phyloP scores from a whole-genome alignment of 805 yeast species.

The Clavispora santaluciae region DNA sequence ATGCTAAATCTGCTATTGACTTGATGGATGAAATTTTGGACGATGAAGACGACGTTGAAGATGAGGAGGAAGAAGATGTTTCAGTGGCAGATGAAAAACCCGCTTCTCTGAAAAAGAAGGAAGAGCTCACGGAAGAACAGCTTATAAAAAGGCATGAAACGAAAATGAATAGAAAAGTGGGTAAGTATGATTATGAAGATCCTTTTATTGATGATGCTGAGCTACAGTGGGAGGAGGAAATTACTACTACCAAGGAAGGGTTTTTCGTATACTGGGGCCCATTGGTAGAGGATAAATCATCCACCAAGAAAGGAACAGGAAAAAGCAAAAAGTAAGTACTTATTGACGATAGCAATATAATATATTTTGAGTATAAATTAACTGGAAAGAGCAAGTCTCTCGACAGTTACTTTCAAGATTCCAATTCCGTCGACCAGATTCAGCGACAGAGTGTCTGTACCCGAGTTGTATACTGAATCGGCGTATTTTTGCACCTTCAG shows the following conservation, averaged over 20 bases:
- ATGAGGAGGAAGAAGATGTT: conserved; percentile 35
- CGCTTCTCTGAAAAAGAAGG: conserved; percentile 17
- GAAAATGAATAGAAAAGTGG: conserved; percentile 66
- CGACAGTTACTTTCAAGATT: conserved; percentile 30
- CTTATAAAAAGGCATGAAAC: conserved; percentile 42
- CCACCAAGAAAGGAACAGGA: conserved; percentile 21
- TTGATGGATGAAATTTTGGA: conserved; percentile 46
- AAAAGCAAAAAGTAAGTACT: conserved; percentile 21
- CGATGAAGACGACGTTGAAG: conserved; percentile 45
- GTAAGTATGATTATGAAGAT: conserved; percentile 87
- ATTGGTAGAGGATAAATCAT: conserved; percentile 50
- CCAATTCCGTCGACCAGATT: conserved; percentile 29
- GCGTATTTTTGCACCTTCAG: conserved; percentile 13
- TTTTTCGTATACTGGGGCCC: conserved; percentile 96
- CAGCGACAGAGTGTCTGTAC: conserved; percentile 12
- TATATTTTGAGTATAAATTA: background rate
- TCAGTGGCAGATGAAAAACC: conserved; percentile 11
- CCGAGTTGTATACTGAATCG: conserved; percentile 14
- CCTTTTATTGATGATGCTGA: conserved; percentile 97
- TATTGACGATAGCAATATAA: background rate
- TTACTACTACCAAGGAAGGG: conserved; percentile 90
- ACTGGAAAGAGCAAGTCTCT: conserved; percentile 24
- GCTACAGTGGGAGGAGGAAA: conserved; percentile 85
- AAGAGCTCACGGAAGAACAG: conserved; percentile 36
- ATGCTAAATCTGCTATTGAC: conserved; percentile 53